Evolutionary conservation across 2,329 filamentous ascomycete genomes (phyloP).

Genomic region (Fusarium luffae): DNA sequence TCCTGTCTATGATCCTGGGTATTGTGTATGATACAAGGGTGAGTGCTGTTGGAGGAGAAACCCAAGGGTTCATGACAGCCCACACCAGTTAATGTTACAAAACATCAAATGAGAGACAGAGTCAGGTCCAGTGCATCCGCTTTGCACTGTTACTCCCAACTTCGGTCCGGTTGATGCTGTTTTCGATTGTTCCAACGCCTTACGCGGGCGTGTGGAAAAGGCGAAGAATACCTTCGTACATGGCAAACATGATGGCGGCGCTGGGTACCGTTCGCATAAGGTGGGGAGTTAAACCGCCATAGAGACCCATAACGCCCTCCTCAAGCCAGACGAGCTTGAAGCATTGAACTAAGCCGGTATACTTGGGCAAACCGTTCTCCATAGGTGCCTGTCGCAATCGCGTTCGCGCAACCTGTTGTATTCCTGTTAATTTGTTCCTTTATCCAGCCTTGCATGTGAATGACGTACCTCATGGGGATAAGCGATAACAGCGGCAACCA

Average conservation of each 20-base stretch:
- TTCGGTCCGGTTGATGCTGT: neutral
- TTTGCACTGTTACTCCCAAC: neutral
- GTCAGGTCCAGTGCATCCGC: neutral
- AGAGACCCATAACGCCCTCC: conserved; percentile 86
- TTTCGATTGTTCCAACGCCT: neutral
- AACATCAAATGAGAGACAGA: neutral
- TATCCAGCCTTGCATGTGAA: neutral
- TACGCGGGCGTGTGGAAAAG: conserved; percentile 56
- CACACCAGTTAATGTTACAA: conserved; percentile 28
- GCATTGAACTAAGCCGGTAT: conserved; percentile 88
- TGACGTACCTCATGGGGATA: conserved; percentile 87
- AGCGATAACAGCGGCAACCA: conserved; percentile 83
- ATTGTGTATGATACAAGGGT: conserved; percentile 21
- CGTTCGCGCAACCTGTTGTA: conserved; percentile 77
- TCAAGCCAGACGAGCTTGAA: conserved; percentile 89
- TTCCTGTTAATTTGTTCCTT: neutral
- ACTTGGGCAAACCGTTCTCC: conserved; percentile 78
- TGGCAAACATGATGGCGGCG: conserved; percentile 96
- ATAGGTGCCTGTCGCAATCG: conserved; percentile 86
- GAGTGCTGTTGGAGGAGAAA: neutral
- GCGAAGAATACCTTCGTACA: conserved; percentile 73
- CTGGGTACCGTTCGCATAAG: conserved; percentile 91
- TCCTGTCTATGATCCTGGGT: neutral
- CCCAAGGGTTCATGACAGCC: neutral
- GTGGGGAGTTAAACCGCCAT: conserved; percentile 91